Evolutionary conservation across 768 basidiomycete genomes (phyloP).

Genomic region (Mycena crocata): DNA sequence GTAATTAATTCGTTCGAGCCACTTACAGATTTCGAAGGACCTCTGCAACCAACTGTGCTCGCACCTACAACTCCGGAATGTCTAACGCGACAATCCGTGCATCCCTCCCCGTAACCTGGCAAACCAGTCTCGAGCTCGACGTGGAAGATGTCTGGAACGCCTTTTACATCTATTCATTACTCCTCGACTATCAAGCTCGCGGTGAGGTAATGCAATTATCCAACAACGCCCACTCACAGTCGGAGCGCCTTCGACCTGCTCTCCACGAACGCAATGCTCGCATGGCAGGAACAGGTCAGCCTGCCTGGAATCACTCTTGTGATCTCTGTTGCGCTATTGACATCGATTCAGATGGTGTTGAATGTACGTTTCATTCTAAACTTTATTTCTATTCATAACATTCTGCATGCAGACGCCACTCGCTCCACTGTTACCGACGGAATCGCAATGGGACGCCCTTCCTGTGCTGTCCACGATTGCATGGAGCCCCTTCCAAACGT

Average conservation of each 20-base stretch:
- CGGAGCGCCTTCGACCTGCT: constrained; percentile 16
- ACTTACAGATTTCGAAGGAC: background rate
- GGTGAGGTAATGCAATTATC: background rate
- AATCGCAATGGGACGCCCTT: constrained; percentile 41
- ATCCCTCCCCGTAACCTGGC: background rate
- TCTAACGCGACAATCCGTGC: background rate
- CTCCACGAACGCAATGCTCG: too few relatives aligned
- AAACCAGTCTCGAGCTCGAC: background rate
- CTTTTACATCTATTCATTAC: background rate
- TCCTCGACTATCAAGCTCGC: background rate
- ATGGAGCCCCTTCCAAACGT: constrained; percentile 28
- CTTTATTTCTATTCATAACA: too few relatives aligned
- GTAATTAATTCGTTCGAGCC: background rate
- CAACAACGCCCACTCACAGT: constrained; percentile 5
- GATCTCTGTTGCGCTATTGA: constrained; percentile 27
- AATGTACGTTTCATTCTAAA: background rate
- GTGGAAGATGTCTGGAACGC: constrained; percentile 14
- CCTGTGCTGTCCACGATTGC: constrained; percentile 41
- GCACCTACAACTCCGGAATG: constrained; percentile 2
- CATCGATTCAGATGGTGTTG: background rate
- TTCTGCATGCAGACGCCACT: constrained; percentile 11
- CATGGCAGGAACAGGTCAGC: constrained; percentile 35
- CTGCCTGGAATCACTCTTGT: constrained; percentile 37
- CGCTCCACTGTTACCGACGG: constrained; percentile 41
- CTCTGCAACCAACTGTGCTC: constrained; percentile 7